Evolutionary conservation across 345 rosid genomes (phyloP).

Genomic region (Viola odorata): DNA sequence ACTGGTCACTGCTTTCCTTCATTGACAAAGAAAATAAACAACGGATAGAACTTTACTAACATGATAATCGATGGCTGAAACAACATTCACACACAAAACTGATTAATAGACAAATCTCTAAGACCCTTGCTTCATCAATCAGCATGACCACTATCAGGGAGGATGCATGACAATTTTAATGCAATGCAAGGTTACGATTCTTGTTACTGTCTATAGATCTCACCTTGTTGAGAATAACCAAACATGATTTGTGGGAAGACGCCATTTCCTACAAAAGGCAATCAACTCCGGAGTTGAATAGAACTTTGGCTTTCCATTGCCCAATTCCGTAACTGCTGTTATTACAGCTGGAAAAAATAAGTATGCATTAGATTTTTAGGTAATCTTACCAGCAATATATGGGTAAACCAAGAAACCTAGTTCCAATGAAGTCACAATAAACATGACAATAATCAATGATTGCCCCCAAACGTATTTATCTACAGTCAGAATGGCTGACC

Average conservation of each 20-base stretch:
- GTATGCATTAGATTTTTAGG: constrained; percentile 7
- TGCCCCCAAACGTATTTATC: not conserved
- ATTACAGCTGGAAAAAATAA: constrained; percentile 67
- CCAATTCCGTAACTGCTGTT: constrained; percentile 90
- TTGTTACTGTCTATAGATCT: constrained; percentile 8
- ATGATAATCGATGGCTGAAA: too few relatives aligned
- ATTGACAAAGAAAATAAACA: constrained; percentile 17
- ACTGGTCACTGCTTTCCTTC: constrained; percentile 76
- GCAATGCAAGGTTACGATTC: too few relatives aligned
- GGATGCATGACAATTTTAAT: too few relatives aligned
- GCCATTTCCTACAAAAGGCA: constrained; percentile 88
- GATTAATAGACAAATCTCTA: too few relatives aligned
- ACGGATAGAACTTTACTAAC: too few relatives aligned
- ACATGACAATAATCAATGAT: not conserved
- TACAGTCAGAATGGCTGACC: not conserved
- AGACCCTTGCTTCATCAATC: too few relatives aligned
- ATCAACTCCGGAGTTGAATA: constrained; percentile 85
- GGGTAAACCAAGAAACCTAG: not conserved
- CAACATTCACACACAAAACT: too few relatives aligned
- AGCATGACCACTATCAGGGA: too few relatives aligned
- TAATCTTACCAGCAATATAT: not conserved
- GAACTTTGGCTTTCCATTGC: constrained; percentile 87
- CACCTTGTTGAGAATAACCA: constrained; percentile 96
- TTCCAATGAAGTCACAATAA: not conserved
- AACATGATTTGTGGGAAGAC: constrained; percentile 82